phyloP scores from a whole-genome alignment of 2,329 filamentous ascomycete species.

The Fusarium sacchari region DNA sequence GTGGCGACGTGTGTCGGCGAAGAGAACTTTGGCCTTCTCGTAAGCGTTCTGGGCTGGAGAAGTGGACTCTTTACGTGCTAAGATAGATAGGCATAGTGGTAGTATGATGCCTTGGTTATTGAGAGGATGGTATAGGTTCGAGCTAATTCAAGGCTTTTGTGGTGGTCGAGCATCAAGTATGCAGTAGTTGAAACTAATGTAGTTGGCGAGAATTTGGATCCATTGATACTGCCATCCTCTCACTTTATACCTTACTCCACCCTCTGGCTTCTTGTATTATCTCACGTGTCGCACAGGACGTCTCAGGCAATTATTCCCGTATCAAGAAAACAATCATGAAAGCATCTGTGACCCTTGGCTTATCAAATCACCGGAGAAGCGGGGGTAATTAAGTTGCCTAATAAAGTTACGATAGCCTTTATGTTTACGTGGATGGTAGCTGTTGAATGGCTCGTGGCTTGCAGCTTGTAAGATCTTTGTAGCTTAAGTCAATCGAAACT shows the following conservation, averaged over 20 bases:
- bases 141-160: not conserved
- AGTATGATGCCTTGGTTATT: not conserved
- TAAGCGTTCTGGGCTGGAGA: conserved; percentile 27
- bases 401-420: not conserved
- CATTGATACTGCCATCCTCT: not conserved
- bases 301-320: not conserved
- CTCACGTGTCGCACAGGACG: not conserved
- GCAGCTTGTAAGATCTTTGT: not conserved
- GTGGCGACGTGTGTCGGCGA: conserved; percentile 20
- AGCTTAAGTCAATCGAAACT: not conserved
- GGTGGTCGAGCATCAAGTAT: rapidly evolving
- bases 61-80: conserved; percentile 12
- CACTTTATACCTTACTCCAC: not conserved
- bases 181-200: not conserved
- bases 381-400: not conserved
- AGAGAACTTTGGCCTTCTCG: conserved; percentile 27
- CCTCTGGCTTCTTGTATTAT: not conserved
- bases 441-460: not conserved
- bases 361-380: not conserved
- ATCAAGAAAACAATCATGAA: not conserved
- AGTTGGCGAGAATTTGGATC: not conserved
- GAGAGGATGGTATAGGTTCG: not conserved
- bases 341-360: not conserved
- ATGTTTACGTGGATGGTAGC: not conserved
- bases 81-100: conserved; percentile 15